Percentiles rank a stretch among this genome's conserved stretches.
These are phyloP conservation scores for Carallia pectinifolia DNA, from an alignment of 345 rosid species.

Conservation along the genomic window DNA sequence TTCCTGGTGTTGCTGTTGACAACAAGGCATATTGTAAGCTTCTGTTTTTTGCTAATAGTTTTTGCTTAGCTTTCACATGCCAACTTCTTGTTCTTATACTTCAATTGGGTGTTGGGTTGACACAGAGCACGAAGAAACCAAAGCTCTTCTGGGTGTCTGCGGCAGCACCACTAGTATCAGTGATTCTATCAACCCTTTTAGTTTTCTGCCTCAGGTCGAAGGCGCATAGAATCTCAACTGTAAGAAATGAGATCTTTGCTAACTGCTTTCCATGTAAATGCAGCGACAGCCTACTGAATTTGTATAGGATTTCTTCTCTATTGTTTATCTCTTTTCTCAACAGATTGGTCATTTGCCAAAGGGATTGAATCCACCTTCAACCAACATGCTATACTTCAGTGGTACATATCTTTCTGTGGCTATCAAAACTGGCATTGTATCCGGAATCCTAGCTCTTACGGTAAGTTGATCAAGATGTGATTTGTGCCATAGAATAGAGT, in stretches of 20 bases:
- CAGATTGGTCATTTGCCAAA: constrained; percentile 92
- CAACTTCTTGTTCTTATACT: constrained; percentile 6
- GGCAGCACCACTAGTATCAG: constrained; percentile 84
- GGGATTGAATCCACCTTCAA: constrained; percentile 95
- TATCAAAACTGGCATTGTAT: constrained; percentile 80
- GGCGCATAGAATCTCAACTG: constrained; percentile 61
- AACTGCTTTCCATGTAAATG: not conserved
- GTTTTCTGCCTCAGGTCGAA: constrained; percentile 56
- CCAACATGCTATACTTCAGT: constrained; percentile 65
- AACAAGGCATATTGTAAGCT: constrained; percentile 74
- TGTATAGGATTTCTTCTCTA: not conserved
- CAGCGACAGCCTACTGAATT: not conserved
- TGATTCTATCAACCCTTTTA: constrained; percentile 60
- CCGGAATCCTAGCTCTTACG: constrained; percentile 86
- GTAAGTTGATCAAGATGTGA: constrained; percentile 42
- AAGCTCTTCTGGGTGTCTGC: constrained; percentile 96
- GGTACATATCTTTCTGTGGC: constrained; percentile 62
- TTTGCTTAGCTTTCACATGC: not conserved
- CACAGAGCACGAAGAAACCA: constrained; percentile 78
- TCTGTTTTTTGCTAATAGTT: constrained; percentile 8
- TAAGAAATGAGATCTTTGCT: constrained; percentile 28
- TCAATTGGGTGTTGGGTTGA: constrained; percentile 8
- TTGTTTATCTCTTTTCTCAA: not conserved
- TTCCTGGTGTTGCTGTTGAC: constrained; percentile 69
- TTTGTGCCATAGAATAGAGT: not conserved